Percentiles rank a stretch among this genome's conserved stretches.
Conservation (phyloP, 2,329 filamentous ascomycete species). For the Botrytis byssoidea region DNA sequence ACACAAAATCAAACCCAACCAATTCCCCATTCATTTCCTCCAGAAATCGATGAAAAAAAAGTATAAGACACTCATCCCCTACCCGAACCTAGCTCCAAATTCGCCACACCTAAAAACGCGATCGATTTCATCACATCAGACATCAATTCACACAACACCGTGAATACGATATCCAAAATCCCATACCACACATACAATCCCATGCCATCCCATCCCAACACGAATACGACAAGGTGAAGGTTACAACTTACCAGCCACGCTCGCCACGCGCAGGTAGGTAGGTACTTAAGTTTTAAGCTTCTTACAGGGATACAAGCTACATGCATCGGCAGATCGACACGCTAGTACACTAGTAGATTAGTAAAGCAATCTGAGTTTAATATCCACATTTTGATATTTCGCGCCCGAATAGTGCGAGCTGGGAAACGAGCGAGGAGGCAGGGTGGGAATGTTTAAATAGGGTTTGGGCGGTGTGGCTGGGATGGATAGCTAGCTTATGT, state of each 20-base stretch:
- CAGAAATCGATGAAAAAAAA: too few relatives aligned
- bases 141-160: too few relatives aligned
- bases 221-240: not conserved
- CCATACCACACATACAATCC: not conserved
- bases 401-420: not conserved
- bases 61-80: not conserved
- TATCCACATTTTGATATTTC: not conserved
- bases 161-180: not conserved
- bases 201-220: not conserved
- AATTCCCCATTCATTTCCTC: not conserved
- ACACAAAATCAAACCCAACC: not conserved
- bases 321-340: not conserved
- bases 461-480: not conserved
- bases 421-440: too few relatives aligned
- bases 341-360: not conserved
- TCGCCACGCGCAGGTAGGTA: too few relatives aligned
- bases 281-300: not conserved
- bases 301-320: not conserved
- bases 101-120: not conserved
- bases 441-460: not conserved
- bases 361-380: not conserved
- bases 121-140: not conserved
- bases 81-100: not conserved
- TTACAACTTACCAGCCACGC: not conserved
- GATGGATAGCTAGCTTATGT: not conserved